Percentiles rank a stretch among this genome's conserved stretches.
Evolutionary conservation across 2,329 filamentous ascomycete genomes (phyloP).

Genomic region (Alternaria triticimaculans): DNA sequence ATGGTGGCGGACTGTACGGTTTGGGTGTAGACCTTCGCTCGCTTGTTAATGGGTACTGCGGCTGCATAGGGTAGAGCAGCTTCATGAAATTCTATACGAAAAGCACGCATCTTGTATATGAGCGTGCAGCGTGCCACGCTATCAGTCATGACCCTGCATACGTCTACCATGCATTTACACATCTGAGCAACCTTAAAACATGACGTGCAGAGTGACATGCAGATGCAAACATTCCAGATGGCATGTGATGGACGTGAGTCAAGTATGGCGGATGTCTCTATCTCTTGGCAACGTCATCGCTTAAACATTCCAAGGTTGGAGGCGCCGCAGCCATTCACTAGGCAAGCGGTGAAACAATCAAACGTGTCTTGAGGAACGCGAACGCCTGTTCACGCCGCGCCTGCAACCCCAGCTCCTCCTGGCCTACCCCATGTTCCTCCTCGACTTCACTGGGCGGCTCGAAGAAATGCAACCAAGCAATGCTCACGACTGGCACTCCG

Average conservation of each 20-base stretch:
- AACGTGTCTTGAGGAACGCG: constrained; percentile 27
- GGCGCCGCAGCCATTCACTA: constrained; percentile 8
- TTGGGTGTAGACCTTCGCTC: constrained; percentile 30
- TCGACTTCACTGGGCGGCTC: constrained; percentile 18
- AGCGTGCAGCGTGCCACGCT: constrained; percentile 35
- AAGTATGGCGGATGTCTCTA: not conserved
- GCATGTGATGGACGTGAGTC: not conserved
- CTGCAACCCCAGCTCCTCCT: constrained; percentile 11
- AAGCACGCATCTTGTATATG: constrained; percentile 35
- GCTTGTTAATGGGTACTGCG: constrained; percentile 27
- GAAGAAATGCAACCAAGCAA: constrained; percentile 49
- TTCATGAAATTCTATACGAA: constrained; percentile 25
- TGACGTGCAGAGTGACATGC: not conserved
- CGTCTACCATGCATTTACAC: not conserved
- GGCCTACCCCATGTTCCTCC: constrained; percentile 19
- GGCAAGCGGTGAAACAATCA: constrained; percentile 24
- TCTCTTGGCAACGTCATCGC: constrained; percentile 17
- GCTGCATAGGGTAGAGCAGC: constrained; percentile 21
- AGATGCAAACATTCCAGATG: not conserved
- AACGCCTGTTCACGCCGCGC: constrained; percentile 29
- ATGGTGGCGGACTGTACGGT: constrained; percentile 13
- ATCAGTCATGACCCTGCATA: constrained; percentile 1
- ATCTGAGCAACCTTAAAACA: not conserved
- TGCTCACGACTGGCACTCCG: constrained; percentile 48
- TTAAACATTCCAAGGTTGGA: not conserved